These are phyloP conservation scores for Inga laurina DNA, from an alignment of 306 rosid species.

Conservation along the genomic window DNA sequence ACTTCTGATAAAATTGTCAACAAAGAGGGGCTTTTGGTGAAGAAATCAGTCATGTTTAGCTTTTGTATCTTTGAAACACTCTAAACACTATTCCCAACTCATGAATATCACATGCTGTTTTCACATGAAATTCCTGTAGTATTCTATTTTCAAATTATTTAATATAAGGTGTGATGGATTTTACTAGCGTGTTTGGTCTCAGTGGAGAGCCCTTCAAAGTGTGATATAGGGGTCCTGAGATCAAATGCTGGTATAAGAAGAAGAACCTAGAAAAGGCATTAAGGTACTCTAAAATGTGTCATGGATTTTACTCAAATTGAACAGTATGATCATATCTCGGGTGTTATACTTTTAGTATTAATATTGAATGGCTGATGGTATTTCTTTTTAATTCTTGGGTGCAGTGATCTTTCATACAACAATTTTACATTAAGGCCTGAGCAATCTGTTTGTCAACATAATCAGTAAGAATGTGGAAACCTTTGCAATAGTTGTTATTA, in stretches of 20 bases:
- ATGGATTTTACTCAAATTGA: slow-evolving; percentile 1
- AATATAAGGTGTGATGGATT: slow-evolving; percentile 2
- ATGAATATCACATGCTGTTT: background rate
- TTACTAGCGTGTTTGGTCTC: background rate
- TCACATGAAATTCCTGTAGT: background rate
- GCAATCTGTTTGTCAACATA: slow-evolving; percentile 52
- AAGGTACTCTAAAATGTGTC: background rate
- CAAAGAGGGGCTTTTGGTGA: background rate
- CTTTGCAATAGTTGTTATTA: slow-evolving; percentile 28
- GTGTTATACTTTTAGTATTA: background rate
- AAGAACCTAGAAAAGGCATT: background rate
- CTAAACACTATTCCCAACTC: background rate
- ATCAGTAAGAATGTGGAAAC: slow-evolving; percentile 48
- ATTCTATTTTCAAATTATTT: slow-evolving; percentile 7
- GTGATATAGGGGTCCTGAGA: background rate
- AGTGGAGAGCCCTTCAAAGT: background rate
- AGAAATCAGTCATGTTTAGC: background rate
- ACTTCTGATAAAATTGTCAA: background rate
- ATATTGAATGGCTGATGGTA: slow-evolving; percentile 15
- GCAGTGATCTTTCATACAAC: slow-evolving; percentile 95
- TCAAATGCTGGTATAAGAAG: background rate
- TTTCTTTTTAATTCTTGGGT: slow-evolving; percentile 30
- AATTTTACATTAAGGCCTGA: slow-evolving; percentile 72
- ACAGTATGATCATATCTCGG: slow-evolving; percentile 10
- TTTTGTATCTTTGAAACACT: background rate